Base-by-base conservation (phyloP, 257 asterid species). In the Solanum corneliomulleri region DNA sequence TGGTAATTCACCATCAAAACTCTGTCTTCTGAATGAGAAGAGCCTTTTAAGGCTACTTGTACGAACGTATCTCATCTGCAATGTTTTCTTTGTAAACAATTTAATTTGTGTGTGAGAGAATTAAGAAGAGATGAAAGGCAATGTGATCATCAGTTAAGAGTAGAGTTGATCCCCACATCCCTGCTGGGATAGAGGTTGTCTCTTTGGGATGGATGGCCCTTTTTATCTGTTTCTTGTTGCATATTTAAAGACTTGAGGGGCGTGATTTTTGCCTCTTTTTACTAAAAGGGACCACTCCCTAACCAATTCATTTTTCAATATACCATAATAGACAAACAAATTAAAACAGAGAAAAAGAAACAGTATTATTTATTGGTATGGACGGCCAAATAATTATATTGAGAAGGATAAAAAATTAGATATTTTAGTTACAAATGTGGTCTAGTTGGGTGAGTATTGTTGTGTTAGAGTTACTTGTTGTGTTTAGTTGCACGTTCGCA, bases 41-140 rank as follows among this genome's bases (percentile, higher is more conserved):
- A 94, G 91, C 88, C 95, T 86, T 90, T 92, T 94, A 15, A 94
- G 88, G 88, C 94, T 94, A 76, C 91, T 89, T 71, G 94, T 90
- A 85, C 95, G 93, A 42, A 93, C 92, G 89, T 94, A 94, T 83
- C 88, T 92, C 97, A 93, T 93, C 88, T 29, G 85, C 35, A 44
- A 77, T 86, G 21, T 58, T 33, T 64, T 49, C n/a, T 39, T 74
- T 2, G 14, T n/a, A 3, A 69, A 15, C 45, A 47, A 58, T 21
- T 15, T 56, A 56, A 56, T 9, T 70, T 70, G 25, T 8, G 77
- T 31, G 33, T 31, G 31, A 25, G 45, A 45, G 45, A 81, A 49
- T 81, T 29, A 81, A 81, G 31, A 18, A 18, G 69, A 49, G 45
- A 81, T 49, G 85, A 81, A 27, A 81, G 85, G 41, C 9, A 80